Evolutionary conservation across 768 basidiomycete genomes (phyloP), one percentile per base, ranked within the genome.

Genomic region (Psilocybe sp.): DNA sequence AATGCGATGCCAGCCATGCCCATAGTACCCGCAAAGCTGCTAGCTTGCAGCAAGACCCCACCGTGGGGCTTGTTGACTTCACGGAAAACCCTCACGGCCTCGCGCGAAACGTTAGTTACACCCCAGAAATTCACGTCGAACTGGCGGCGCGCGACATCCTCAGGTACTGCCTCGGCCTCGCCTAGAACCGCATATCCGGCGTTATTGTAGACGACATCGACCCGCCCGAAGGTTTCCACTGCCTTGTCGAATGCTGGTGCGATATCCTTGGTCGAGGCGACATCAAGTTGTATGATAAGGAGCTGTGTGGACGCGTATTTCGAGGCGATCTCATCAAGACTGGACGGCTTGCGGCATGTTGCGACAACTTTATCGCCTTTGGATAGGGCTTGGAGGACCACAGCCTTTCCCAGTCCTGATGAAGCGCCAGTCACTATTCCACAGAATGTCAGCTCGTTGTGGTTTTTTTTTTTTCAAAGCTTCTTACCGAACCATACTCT

Each of bases 201-300:
- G 32, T 53, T 53, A 23, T 44, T 53, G 13, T 47, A 37, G 12
- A 53, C 51, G n/a, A 53, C 42, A 23, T 53, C 51, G 9, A 53
- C 34, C 8, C 41, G 39, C 1, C 41, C 46, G 32, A 47, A 53
- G 31, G 36, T 47, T 3, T 37, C 35, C 6, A 48, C 18, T 11
- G 51, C 51, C 38, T 44, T 20, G 13, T 40, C 46, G 7, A 47
- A 47, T 2, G 35, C 40, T 4, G 34, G n/a, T 13, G 44, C 42
- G 44, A 49, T 23, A 8, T 38, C 40, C 15, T 42, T 42, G 10
- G 38, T 11, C 15, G 11, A 13, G n/a, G 38, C 35, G 10, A 54
- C 53, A 36, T 54, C 53, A 1, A 54, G 48, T n/a, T 49, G 19
- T 13, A 46, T 13, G 14, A 35, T 16, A 5, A 37, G 44, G 2